phyloP scores from a whole-genome alignment of 2,329 filamentous ascomycete genomes.

The Penicillium sp. region DNA sequence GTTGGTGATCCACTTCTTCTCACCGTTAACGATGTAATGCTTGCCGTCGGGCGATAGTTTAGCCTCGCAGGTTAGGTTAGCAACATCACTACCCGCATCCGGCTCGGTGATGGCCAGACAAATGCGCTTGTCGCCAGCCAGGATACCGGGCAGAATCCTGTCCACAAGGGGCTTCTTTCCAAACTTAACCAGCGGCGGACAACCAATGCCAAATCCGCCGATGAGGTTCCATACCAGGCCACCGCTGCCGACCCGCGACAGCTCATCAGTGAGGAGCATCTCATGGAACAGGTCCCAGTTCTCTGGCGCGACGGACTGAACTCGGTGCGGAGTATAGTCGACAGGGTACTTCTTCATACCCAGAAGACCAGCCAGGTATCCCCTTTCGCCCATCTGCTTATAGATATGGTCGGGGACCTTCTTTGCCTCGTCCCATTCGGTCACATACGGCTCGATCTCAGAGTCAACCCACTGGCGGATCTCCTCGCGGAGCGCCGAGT shows the following conservation, averaged over 20 bases:
- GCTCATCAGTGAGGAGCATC: slow-evolving; percentile 86
- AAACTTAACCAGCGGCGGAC: slow-evolving; percentile 84
- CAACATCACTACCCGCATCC: slow-evolving; percentile 89
- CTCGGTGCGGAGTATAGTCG: slow-evolving; percentile 57
- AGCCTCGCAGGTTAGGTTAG: slow-evolving; percentile 89
- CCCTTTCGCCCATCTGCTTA: slow-evolving; percentile 86
- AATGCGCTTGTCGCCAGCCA: slow-evolving; percentile 90
- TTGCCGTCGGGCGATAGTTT: slow-evolving; percentile 94
- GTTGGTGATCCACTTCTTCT: slow-evolving; percentile 99
- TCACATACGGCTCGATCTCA: slow-evolving; percentile 81
- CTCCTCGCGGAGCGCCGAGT: slow-evolving; percentile 82
- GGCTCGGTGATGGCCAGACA: slow-evolving; percentile 96
- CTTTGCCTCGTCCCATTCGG: slow-evolving; percentile 95
- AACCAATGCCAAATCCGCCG: slow-evolving; percentile 88
- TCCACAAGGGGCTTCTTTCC: slow-evolving; percentile 77
- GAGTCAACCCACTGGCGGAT: slow-evolving; percentile 83
- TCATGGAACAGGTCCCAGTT: slow-evolving; percentile 99
- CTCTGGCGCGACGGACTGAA: slow-evolving; percentile 72
- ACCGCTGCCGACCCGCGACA: slow-evolving; percentile 78
- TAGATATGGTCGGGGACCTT: slow-evolving; percentile 81
- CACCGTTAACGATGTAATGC: slow-evolving; percentile 97
- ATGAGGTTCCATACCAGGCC: slow-evolving; percentile 96
- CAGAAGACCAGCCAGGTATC: slow-evolving; percentile 82
- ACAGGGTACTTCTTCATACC: slow-evolving; percentile 68
- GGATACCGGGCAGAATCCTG: slow-evolving; percentile 76